phyloP scores from a whole-genome alignment of 2,329 filamentous ascomycete species.

The Periconia sp. region DNA sequence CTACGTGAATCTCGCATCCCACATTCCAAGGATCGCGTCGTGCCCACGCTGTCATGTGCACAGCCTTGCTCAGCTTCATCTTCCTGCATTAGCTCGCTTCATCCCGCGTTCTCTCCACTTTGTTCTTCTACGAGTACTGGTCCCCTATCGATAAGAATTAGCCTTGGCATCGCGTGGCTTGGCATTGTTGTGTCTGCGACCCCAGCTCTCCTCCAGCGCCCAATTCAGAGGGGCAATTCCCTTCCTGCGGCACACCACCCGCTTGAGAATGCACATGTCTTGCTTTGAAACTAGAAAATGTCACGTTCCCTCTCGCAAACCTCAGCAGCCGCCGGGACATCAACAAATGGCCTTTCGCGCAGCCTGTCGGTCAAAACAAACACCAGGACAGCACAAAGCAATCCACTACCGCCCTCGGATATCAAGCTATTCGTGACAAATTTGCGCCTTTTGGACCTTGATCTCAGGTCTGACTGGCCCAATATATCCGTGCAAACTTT shows the following conservation, averaged over 20 bases:
- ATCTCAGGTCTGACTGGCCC: slow-evolving; percentile 80
- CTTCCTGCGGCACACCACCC: slow-evolving; percentile 8
- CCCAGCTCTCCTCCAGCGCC: too few species aligned
- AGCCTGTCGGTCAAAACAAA: slow-evolving; percentile 41
- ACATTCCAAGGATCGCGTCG: too few species aligned
- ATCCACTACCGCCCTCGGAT: slow-evolving; percentile 33
- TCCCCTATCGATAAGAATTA: too few species aligned
- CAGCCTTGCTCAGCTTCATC: too few species aligned
- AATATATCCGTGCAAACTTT: slow-evolving; percentile 74
- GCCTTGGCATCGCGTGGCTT: too few species aligned
- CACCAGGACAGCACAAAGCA: slow-evolving; percentile 23
- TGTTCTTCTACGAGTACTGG: too few species aligned
- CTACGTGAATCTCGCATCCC: too few species aligned
- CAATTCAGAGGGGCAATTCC: too few species aligned
- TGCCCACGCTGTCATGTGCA: too few species aligned
- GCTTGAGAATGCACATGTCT: slow-evolving; percentile 12
- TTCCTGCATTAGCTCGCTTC: too few species aligned
- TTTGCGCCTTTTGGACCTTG: slow-evolving; percentile 80
- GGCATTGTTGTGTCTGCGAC: too few species aligned
- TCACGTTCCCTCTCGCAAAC: slow-evolving; percentile 33
- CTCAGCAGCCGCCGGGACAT: slow-evolving; percentile 24
- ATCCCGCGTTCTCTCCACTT: too few species aligned
- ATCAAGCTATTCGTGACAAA: slow-evolving; percentile 76
- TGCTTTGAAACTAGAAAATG: slow-evolving; percentile 22
- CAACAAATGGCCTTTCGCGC: slow-evolving; percentile 28